A percentile compares a stretch with the other conserved stretches of the same genome.
These are phyloP conservation scores for Phalaenopsis hybrid DNA, from an alignment of 116 monocot genomes.

Conservation along the genomic window DNA sequence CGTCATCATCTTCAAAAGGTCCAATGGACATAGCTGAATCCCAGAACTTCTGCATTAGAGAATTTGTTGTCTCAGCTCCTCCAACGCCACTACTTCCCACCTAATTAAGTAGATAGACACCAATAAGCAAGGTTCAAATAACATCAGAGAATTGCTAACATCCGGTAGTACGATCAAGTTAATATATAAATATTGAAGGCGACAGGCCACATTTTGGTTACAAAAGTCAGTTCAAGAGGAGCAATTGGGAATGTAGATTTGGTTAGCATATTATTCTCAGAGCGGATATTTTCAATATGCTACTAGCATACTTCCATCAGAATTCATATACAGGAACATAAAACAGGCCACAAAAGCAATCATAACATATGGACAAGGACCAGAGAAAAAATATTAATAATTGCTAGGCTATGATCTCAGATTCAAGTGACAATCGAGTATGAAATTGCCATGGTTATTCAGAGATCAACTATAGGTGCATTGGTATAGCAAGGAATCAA, in stretches of 20 bases:
- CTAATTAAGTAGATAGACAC: slow-evolving; percentile 4
- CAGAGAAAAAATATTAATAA: no score
- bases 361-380: no score
- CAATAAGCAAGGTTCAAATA: background rate
- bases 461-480: no score
- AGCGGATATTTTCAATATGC: no score
- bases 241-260: background rate
- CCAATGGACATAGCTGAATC: slow-evolving; percentile 35
- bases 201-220: background rate
- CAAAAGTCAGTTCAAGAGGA: background rate
- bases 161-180: background rate
- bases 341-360: no score
- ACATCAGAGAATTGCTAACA: background rate
- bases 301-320: background rate
- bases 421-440: no score
- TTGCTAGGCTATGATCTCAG: no score
- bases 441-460: no score
- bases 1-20: slow-evolving; percentile 33
- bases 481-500: background rate
- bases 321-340: background rate
- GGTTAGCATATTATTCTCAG: no score
- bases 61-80: slow-evolving; percentile 20
- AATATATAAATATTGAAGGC: background rate
- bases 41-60: slow-evolving; percentile 48
- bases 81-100: slow-evolving; percentile 23